Evolutionary conservation across 2,329 filamentous ascomycete genomes (phyloP).

Genomic region (Alternaria panax): DNA sequence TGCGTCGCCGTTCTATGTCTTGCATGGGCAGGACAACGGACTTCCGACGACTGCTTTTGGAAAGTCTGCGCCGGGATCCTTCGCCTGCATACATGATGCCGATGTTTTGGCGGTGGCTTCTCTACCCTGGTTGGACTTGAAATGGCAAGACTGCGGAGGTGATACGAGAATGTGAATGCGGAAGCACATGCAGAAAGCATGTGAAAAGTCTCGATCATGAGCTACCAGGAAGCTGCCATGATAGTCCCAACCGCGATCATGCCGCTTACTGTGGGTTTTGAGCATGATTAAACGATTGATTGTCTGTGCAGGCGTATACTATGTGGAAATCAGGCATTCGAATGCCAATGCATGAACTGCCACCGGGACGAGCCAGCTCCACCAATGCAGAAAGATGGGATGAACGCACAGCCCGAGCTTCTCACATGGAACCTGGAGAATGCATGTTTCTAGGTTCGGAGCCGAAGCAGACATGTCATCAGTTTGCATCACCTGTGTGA

Average conservation of each 20-base stretch:
- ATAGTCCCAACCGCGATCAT: not conserved
- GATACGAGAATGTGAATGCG: not conserved
- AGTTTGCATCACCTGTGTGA: not conserved
- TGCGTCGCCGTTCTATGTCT: not conserved
- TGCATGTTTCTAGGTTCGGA: not conserved
- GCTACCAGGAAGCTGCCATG: not conserved
- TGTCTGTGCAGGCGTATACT: not conserved
- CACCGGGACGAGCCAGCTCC: not conserved
- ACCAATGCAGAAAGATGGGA: not conserved
- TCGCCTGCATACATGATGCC: not conserved
- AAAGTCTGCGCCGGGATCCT: not conserved
- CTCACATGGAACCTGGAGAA: not conserved
- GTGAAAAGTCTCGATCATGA: not conserved
- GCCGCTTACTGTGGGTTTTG: not conserved
- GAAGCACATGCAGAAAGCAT: not conserved
- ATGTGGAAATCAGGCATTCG: not conserved
- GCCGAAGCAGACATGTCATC: not conserved
- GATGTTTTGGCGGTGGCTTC: not conserved
- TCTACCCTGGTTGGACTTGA: not conserved
- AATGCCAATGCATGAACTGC: not conserved
- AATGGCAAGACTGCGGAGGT: not conserved
- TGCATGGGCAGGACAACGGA: not conserved
- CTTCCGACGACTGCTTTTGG: not conserved
- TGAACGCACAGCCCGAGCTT: not conserved
- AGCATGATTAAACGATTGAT: not conserved